These are phyloP conservation scores for Lupinus albus DNA, from an alignment of 306 rosid genomes.

Conservation along the genomic window DNA sequence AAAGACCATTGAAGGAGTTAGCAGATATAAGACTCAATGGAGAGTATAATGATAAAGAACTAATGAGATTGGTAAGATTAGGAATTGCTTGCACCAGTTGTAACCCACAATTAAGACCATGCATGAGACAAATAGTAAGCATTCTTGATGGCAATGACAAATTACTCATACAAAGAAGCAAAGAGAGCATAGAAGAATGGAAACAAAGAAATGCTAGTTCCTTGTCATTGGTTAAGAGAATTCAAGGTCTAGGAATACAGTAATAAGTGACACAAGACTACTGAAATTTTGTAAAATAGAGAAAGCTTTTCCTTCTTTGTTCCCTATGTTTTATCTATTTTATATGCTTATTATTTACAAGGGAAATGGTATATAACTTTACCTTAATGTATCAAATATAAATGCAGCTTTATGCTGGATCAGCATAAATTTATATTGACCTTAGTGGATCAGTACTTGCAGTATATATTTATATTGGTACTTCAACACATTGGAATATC, in stretches of 20 bases:
- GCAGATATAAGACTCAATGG: constrained; percentile 70
- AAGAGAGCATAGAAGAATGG: constrained; percentile 78
- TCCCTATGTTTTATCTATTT: constrained; percentile 31
- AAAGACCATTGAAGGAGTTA: constrained; percentile 66
- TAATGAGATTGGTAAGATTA: constrained; percentile 62
- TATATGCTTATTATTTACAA: constrained; percentile 28
- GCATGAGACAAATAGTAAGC: constrained; percentile 74
- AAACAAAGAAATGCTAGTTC: constrained; percentile 58
- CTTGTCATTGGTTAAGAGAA: constrained; percentile 68
- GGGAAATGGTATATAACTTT: constrained; percentile 36
- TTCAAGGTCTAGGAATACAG: constrained; percentile 93
- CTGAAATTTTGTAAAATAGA: constrained; percentile 36
- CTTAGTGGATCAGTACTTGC: constrained; percentile 30
- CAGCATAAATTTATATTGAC: constrained; percentile 18
- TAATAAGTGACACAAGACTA: constrained; percentile 40
- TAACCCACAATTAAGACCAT: constrained; percentile 65
- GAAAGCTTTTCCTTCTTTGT: constrained; percentile 27
- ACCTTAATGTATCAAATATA: constrained; percentile 34
- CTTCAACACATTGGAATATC: no score
- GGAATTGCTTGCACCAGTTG: constrained; percentile 78
- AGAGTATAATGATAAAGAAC: constrained; percentile 61
- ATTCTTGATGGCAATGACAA: constrained; percentile 80
- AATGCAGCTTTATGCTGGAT: constrained; percentile 34
- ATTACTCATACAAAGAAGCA: constrained; percentile 45
- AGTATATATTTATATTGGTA: constrained; percentile 18